phyloP scores from a whole-genome alignment of 129 eudicot species.

The Saposhnikovia divaricata region DNA sequence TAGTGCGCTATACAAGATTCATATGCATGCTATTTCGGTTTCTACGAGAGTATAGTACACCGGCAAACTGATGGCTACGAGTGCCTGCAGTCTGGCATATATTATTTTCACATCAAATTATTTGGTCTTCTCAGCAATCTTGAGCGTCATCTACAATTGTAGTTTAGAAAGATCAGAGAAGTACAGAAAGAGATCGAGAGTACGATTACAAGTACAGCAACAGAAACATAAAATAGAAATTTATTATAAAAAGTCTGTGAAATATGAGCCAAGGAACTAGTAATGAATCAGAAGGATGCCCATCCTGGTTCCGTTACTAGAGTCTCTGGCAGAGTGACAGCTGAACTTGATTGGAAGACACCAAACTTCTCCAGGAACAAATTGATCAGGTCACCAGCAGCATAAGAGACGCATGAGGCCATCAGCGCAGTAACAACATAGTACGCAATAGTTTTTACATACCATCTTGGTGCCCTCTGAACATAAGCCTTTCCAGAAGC shows the following conservation, averaged over 20 bases:
- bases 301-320: constrained; percentile 12
- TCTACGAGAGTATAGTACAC: no score
- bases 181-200: background rate
- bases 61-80: no score
- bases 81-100: no score
- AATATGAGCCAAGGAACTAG: background rate
- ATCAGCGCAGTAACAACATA: constrained; percentile 42
- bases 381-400: constrained; percentile 43
- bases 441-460: constrained; percentile 33
- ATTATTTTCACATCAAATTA: no score
- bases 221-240: no score
- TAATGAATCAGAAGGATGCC: constrained; percentile 25
- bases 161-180: background rate
- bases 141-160: no score
- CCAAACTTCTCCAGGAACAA: constrained; percentile 51
- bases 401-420: constrained; percentile 61
- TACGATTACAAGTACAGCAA: background rate
- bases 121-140: no score
- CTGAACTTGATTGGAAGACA: constrained; percentile 31
- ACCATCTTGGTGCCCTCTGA: constrained; percentile 40
- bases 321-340: constrained; percentile 16
- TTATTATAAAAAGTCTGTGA: background rate
- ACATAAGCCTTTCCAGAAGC: constrained; percentile 59
- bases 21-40: no score
- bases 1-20: no score